Evolutionary conservation across 179 eudicot species (phyloP).

Genomic region (Beta lomatogona): DNA sequence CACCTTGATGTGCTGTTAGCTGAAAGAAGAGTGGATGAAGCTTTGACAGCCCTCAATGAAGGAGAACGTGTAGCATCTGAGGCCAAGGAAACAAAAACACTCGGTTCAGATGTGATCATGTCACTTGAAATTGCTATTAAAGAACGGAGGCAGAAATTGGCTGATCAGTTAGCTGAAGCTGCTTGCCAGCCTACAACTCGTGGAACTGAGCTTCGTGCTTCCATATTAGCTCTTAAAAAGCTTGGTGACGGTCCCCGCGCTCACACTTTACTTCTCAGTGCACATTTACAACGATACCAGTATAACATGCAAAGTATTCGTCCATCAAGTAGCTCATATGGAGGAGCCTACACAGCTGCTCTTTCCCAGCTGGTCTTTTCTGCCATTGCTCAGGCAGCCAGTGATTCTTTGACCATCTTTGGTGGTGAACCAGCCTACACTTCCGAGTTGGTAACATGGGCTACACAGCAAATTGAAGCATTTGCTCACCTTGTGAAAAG

Average conservation of each 20-base stretch:
- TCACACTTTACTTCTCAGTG: constrained; percentile 83
- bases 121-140: constrained; percentile 64
- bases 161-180: constrained; percentile 97
- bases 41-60: constrained; percentile 75
- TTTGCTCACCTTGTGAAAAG: constrained; percentile 89
- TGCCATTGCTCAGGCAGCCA: constrained; percentile 89
- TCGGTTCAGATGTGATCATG: constrained; percentile 51
- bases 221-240: constrained; percentile 81
- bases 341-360: constrained; percentile 99
- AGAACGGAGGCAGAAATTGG: constrained; percentile 78
- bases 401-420: constrained; percentile 79
- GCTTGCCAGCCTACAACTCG: constrained; percentile 98
- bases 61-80: constrained; percentile 78
- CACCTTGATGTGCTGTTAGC: constrained; percentile 91
- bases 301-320: constrained; percentile 91
- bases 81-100: constrained; percentile 69
- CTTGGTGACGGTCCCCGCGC: constrained; percentile 99
- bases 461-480: constrained; percentile 85
- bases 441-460: constrained; percentile 98
- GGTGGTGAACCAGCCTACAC: constrained; percentile 84
- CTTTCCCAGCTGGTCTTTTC: constrained; percentile 93
- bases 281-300: constrained; percentile 88
- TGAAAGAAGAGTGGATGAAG: constrained; percentile 95
- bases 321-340: constrained; percentile 97
- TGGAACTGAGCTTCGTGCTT: constrained; percentile 89